Evolutionary conservation across 805 yeast genomes (phyloP), one percentile per base, ranked within the genome.

Genomic region (Jamesozyma spencerorum): DNA sequence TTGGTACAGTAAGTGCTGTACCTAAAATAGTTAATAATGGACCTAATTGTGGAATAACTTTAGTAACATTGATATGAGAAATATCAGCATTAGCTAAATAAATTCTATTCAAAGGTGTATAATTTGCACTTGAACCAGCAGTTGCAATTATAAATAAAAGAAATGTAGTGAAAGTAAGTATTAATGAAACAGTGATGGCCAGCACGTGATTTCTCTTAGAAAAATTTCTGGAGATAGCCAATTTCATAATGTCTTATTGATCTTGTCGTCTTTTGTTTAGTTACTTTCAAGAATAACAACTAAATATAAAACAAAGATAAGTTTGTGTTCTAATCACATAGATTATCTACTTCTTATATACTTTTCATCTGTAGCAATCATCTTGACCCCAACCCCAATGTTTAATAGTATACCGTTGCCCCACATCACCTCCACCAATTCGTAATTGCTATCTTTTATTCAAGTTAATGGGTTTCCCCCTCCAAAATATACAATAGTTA

Each of bases 21-120:
- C 62, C 60, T 12, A 61, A 37, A 15, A 60, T 49, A 5, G 51
- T 44, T 34, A 61, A 43, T 26, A 58, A 43, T 14, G 65, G 63
- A 19, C 48, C 53, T 13, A 58, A 40, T 31, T 52, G 50, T 19
- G 65, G 65, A 18, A 61, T 32, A 37, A 60, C 58, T 42, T 61
- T 61, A 26, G 62, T 50, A 17, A 60, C 62, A 38, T 61, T 61
- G 40, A 61, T 57, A 31, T 55, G 58, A 22, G 56, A 44, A 35
- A 61, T 53, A 38, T 58, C 54, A 26, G 63, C 62, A 29, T 56
- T 50, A 37, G 61, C 63, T 22, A 61, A 35, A 40, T 57, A 60
- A 31, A 61, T 47, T 26, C 56, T 46, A 11, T 47, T 58, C 30
- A 55, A 40, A 19, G 64, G 63, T 19, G 40, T 46, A 40, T 57